These are phyloP conservation scores for Salix brachista DNA, from an alignment of 345 rosid species.

Conservation along the genomic window DNA sequence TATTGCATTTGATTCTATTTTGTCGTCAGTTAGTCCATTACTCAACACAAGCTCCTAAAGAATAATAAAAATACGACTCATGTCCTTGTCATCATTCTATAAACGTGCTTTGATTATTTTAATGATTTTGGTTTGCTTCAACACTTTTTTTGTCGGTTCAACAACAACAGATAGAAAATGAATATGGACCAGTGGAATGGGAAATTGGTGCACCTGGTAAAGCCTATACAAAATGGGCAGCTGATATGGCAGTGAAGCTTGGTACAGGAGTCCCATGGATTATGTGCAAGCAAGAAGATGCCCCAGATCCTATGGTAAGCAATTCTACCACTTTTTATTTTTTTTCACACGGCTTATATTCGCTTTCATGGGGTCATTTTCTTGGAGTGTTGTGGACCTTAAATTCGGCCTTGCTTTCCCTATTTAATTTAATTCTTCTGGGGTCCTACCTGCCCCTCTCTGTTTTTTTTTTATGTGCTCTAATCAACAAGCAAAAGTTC, in stretches of 20 bases:
- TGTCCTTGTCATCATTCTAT: slow-evolving; percentile 2
- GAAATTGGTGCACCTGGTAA: slow-evolving; percentile 29
- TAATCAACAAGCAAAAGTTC: background rate
- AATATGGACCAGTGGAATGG: slow-evolving; percentile 24
- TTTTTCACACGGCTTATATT: background rate
- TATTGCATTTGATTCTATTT: background rate
- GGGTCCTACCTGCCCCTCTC: slow-evolving; percentile 2
- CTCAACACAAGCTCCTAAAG: background rate
- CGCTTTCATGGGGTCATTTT: background rate
- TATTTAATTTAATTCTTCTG: background rate
- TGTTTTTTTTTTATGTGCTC: background rate
- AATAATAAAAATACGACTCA: background rate
- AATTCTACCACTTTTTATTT: background rate
- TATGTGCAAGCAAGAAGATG: slow-evolving; percentile 55
- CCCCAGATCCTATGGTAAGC: slow-evolving; percentile 42
- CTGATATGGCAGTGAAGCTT: slow-evolving; percentile 42
- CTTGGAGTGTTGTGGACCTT: background rate
- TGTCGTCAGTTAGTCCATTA: background rate
- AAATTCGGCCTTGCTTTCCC: background rate
- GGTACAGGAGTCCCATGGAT: slow-evolving; percentile 53
- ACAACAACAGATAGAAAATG: slow-evolving; percentile 24
- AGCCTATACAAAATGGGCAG: slow-evolving; percentile 46
- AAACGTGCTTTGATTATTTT: background rate
- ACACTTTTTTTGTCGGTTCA: too few relatives aligned
- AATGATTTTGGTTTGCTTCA: background rate